Evolutionary conservation across 768 basidiomycete species (phyloP), one percentile per base, ranked within the genome.

Genomic region (Strobilomyces echinocephalus): DNA sequence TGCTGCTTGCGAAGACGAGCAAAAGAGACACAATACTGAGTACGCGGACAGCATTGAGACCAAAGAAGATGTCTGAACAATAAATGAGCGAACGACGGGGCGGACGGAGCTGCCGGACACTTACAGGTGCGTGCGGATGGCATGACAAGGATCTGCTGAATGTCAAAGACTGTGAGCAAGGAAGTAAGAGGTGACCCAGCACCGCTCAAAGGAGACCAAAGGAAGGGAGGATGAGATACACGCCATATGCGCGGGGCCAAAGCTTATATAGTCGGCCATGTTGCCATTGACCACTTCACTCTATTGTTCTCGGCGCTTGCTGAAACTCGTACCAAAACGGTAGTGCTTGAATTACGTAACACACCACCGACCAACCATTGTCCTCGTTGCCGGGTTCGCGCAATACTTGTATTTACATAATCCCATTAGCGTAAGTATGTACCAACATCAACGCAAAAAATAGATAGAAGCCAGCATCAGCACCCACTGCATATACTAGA

Each of bases 1-100:
- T 83, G 55, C 81, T 91, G 74, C 81, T 90, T 14, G 88, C 74
- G 56, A 95, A 87, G 41, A 92, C 88, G 44, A 95, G 81, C 8
- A 88, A 57, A 49, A 95, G 78, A 8, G 83, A 78, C 48, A 95
- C 77, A 61, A 97, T 83, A 71, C 89, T 91, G 43, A 97, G 69
- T 34, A 79, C 71, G 28, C 94, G 89, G 63, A 90, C 79, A 63
- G 66, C 77, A 63, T 95, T 95, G 63, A 95, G 85, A 43, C 78
- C 80, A 63, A 89, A 83, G 74, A 91, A 93, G 24, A 79, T 63
- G 60, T 83, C 78, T 79, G 58, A 10, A 35, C 4, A 47, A 24
- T 15, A 26, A 30, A 47, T 58, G 54, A 60, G 45, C 4, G n/a
- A 21, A 45, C 9, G 20, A 39, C 11, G 10, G 46, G 18, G 21